phyloP scores from a whole-genome alignment of 108 stramenopile genomes.

The Stephanodiscus triporus region DNA sequence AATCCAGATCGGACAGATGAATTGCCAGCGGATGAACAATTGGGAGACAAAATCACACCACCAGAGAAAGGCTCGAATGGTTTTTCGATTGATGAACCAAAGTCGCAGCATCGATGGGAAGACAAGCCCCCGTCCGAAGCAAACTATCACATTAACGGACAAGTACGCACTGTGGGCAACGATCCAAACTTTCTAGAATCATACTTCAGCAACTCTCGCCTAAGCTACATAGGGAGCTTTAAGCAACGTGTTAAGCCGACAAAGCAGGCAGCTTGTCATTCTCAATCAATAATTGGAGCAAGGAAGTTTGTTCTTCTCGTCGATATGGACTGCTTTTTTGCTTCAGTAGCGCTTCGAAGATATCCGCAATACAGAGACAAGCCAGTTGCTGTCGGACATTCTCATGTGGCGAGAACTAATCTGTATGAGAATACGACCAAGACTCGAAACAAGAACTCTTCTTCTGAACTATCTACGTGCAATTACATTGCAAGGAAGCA shows the following conservation, averaged over 20 bases:
- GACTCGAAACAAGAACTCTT: constrained; percentile 53
- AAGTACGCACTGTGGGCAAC: constrained; percentile 63
- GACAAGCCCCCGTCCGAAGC: constrained; percentile 35
- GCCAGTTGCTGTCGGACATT: constrained; percentile 92
- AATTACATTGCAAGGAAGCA: constrained; percentile 91
- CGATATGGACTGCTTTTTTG: constrained; percentile 98
- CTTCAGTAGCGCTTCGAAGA: constrained; percentile 79
- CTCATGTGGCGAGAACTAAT: constrained; percentile 39
- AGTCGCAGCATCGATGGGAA: constrained; percentile 35
- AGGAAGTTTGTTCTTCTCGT: constrained; percentile 87
- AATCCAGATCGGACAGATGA: too few species aligned
- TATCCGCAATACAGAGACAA: constrained; percentile 78
- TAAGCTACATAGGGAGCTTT: constrained; percentile 85
- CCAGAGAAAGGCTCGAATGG: constrained; percentile 27
- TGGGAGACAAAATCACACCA: constrained; percentile 1
- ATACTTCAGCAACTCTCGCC: constrained; percentile 67
- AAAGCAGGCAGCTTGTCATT: constrained; percentile 3
- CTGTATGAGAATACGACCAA: constrained; percentile 7
- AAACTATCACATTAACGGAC: constrained; percentile 35
- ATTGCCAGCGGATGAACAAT: not conserved
- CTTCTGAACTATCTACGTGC: constrained; percentile 91
- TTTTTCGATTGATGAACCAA: constrained; percentile 47
- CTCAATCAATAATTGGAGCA: constrained; percentile 34
- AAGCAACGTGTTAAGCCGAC: constrained; percentile 55
- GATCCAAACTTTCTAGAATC: constrained; percentile 83